These are phyloP conservation scores for Ceratobasidium sp. DNA, from an alignment of 1,284 basidiomycete genomes.

Conservation along the genomic window DNA sequence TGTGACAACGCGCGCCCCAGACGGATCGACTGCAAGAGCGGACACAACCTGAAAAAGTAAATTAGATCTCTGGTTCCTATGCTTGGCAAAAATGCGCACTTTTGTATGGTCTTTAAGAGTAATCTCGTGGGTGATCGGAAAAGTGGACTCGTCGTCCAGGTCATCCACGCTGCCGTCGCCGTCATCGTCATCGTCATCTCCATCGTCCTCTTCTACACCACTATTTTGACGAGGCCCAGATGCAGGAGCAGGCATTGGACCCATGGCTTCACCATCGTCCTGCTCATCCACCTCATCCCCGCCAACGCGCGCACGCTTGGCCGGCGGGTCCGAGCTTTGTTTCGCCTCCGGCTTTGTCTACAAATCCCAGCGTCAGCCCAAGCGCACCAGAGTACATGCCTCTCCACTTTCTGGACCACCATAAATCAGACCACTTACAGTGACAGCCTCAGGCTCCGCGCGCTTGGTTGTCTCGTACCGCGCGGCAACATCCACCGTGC, in stretches of 20 bases:
- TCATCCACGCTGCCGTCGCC: constrained; percentile 61
- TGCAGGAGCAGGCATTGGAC: constrained; percentile 50
- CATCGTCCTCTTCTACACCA: constrained; percentile 59
- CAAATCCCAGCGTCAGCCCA: neutral
- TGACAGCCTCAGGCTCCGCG: constrained; percentile 55
- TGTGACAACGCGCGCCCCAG: constrained; percentile 89
- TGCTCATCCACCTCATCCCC: constrained; percentile 12
- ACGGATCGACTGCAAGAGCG: constrained; percentile 89
- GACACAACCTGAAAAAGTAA: constrained; percentile 73
- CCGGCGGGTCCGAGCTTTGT: constrained; percentile 11
- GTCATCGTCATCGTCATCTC: constrained; percentile 64
- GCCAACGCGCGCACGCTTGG: constrained; percentile 31
- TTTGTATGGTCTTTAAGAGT: constrained; percentile 93
- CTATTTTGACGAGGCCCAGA: neutral
- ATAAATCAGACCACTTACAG: neutral
- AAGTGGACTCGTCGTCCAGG: constrained; percentile 60
- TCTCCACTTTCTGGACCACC: neutral
- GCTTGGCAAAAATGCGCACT: constrained; percentile 51
- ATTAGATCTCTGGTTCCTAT: constrained; percentile 27
- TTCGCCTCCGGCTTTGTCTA: constrained; percentile 18
- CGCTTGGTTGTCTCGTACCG: constrained; percentile 80
- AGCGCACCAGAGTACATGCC: neutral
- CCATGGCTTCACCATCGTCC: constrained; percentile 55
- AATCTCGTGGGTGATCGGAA: constrained; percentile 90
- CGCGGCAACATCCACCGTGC: constrained; percentile 66